These are phyloP conservation scores for Cylindrotheca fusiformis DNA, from an alignment of 108 stramenopile species.

Conservation along the genomic window DNA sequence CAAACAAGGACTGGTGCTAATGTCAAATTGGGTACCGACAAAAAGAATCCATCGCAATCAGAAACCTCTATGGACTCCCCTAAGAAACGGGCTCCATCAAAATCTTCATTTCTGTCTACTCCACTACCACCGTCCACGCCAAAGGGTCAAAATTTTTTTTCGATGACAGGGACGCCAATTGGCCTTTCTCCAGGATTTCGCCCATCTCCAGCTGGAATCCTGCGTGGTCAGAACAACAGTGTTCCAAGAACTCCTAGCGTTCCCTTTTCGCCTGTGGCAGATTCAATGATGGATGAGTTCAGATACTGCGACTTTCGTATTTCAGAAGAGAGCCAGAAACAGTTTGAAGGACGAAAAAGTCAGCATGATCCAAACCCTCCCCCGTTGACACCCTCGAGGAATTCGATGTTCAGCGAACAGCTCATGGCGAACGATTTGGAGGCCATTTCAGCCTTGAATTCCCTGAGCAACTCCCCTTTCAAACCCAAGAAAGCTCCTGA, in stretches of 20 bases:
- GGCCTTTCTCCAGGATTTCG: slow-evolving; percentile 41
- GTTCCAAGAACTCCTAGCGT: slow-evolving; percentile 4
- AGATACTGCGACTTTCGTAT: slow-evolving; percentile 19
- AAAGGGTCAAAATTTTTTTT: slow-evolving; percentile 16
- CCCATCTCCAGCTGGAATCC: slow-evolving; percentile 10
- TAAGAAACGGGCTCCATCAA: slow-evolving; percentile 3
- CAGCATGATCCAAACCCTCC: slow-evolving; percentile 9
- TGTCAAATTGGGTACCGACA: background rate
- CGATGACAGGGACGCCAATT: slow-evolving; percentile 29
- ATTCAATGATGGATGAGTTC: slow-evolving; percentile 19
- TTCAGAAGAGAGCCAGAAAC: slow-evolving; percentile 14
- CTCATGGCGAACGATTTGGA: slow-evolving; percentile 33
- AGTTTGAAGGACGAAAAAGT: slow-evolving; percentile 4
- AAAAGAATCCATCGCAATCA: background rate
- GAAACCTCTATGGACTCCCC: slow-evolving; percentile 1
- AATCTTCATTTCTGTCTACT: background rate
- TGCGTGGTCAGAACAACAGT: slow-evolving; percentile 4
- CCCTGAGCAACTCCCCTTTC: slow-evolving; percentile 47
- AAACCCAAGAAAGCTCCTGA: background rate
- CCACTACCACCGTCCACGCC: slow-evolving; percentile 11
- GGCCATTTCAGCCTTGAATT: slow-evolving; percentile 47
- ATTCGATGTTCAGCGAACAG: slow-evolving; percentile 12
- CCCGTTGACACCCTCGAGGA: slow-evolving; percentile 13
- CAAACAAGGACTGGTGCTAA: too few species aligned
- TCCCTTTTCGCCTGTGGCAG: slow-evolving; percentile 27